Conservation (phyloP, 352 stramenopile genomes). For the Phytophthora lateralis region DNA sequence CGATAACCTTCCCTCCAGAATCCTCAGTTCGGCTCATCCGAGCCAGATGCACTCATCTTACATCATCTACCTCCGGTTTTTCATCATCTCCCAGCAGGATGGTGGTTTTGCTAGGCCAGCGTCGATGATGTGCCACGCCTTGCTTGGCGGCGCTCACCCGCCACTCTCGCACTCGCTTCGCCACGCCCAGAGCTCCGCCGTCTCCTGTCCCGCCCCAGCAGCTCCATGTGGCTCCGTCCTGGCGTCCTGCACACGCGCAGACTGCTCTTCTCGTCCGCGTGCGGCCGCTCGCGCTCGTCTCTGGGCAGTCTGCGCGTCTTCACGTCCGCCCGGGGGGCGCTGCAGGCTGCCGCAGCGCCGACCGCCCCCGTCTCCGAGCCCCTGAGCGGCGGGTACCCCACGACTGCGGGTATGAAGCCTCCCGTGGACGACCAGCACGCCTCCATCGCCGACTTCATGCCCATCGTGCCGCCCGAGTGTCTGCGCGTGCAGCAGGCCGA, state of each 20-base stretch:
- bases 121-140: constrained; percentile 15
- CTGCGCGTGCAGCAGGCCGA: constrained; percentile 60
- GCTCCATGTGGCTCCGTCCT: constrained; percentile 31
- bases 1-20: constrained; percentile 2
- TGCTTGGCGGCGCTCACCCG: neutral
- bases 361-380: constrained; percentile 21
- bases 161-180: constrained; percentile 27
- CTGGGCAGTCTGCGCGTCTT: constrained; percentile 37
- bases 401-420: constrained; percentile 8
- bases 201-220: constrained; percentile 1
- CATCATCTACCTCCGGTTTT: neutral
- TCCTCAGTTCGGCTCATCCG: constrained; percentile 1
- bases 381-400: constrained; percentile 8
- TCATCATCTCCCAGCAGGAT: neutral
- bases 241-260: constrained; percentile 20
- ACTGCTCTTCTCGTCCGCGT: constrained; percentile 33
- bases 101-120: constrained; percentile 27
- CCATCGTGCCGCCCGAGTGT: constrained; percentile 77
- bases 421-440: constrained; percentile 19
- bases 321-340: constrained; percentile 23
- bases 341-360: constrained; percentile 19
- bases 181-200: constrained; percentile 2
- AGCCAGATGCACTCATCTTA: neutral
- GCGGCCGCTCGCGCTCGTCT: constrained; percentile 24
- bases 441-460: constrained; percentile 64